A percentile compares a stretch with the other conserved stretches of the same genome.
phyloP scores from a whole-genome alignment of 345 rosid species.

The Gossypium turneri region DNA sequence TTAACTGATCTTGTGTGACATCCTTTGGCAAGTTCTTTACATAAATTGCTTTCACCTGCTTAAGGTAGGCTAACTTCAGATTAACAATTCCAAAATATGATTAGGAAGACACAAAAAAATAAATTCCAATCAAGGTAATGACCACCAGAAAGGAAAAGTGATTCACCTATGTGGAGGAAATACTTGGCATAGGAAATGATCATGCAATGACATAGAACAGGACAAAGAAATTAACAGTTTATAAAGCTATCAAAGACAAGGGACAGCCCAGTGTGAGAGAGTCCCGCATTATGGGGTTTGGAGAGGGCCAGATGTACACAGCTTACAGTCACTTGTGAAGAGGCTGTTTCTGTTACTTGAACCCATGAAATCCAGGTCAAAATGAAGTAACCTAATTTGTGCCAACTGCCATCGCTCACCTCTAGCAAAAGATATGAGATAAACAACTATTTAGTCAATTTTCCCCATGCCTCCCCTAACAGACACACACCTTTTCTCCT shows the following conservation, averaged over 20 bases:
- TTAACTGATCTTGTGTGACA: slow-evolving; percentile 51
- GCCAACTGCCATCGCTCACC: neutral
- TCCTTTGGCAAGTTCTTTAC: slow-evolving; percentile 62
- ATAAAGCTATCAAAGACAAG: neutral
- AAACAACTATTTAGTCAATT: neutral
- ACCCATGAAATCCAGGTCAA: neutral
- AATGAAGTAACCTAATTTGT: neutral
- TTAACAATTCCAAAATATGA: slow-evolving; percentile 17
- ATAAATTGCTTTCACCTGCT: slow-evolving; percentile 63
- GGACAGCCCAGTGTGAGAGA: neutral
- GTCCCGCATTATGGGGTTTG: neutral
- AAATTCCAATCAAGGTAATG: neutral
- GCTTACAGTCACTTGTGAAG: neutral
- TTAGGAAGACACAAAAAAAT: neutral
- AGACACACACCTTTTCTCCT: neutral
- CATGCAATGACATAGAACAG: neutral
- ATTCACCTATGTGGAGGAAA: neutral
- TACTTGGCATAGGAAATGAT: neutral
- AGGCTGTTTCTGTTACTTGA: neutral
- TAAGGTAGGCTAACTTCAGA: slow-evolving; percentile 10
- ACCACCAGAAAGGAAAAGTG: neutral
- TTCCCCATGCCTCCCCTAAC: neutral
- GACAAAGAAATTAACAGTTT: neutral
- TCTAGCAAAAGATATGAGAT: neutral
- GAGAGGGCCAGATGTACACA: neutral